phyloP scores from a whole-genome alignment of 164 flowering plant genomes.

The Nelumbo lutea region DNA sequence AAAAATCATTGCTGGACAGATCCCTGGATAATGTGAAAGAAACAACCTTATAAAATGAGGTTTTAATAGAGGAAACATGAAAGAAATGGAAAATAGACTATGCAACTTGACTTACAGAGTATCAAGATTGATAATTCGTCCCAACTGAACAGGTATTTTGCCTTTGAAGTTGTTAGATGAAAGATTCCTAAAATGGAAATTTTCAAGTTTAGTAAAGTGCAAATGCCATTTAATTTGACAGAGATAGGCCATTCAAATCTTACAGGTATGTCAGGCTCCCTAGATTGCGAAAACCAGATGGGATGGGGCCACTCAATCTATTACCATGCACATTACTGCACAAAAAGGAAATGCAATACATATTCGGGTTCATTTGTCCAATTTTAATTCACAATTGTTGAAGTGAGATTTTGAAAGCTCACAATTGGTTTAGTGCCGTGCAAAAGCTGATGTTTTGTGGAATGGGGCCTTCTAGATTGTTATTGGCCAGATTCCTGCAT shows the following conservation, averaged over 20 bases:
- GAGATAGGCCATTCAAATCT: constrained; percentile 17
- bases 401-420: constrained; percentile 14
- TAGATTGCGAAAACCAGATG: constrained; percentile 53
- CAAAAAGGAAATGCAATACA: neutral
- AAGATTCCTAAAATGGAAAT: constrained; percentile 51
- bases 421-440: constrained; percentile 87
- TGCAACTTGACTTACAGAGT: constrained; percentile 50
- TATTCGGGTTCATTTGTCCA: neutral
- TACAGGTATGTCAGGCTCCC: constrained; percentile 83
- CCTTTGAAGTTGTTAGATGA: constrained; percentile 78
- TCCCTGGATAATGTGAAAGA: constrained; percentile 40
- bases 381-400: neutral
- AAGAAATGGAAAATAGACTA: neutral
- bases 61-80: neutral
- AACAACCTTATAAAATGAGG: neutral
- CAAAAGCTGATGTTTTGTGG: constrained; percentile 48
- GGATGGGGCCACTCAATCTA: constrained; percentile 70
- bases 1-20: constrained; percentile 70
- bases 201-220: neutral
- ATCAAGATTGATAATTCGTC: constrained; percentile 80
- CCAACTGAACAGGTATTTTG: constrained; percentile 61
- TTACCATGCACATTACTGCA: constrained; percentile 87
- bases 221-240: neutral
- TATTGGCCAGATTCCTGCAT: constrained; percentile 77
- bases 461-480: constrained; percentile 73